Conservation (phyloP, 2,329 filamentous ascomycete genomes). For the Periconia sp. region DNA sequence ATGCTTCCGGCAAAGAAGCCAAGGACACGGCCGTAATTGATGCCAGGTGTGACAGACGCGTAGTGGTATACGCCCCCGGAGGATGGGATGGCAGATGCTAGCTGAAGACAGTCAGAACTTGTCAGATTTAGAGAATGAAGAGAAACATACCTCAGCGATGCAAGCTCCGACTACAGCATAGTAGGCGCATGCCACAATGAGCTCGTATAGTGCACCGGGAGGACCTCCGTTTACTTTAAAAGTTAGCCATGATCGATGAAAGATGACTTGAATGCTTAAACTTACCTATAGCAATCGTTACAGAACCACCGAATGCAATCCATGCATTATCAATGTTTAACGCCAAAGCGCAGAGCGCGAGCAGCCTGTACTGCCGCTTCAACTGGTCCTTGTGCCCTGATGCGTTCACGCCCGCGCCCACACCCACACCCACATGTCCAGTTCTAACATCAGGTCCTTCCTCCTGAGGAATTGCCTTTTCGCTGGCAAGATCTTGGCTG, state of each 20-base stretch:
- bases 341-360: conserved; percentile 62
- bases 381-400: conserved; percentile 70
- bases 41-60: conserved; percentile 20
- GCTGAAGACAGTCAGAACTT: conserved; percentile 3
- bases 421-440: conserved; percentile 2
- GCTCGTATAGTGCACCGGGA: conserved; percentile 24
- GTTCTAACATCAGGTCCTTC: background rate
- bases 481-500: background rate
- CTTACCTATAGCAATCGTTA: conserved; percentile 60
- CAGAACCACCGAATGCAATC: conserved; percentile 67
- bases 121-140: background rate
- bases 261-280: background rate
- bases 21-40: conserved; percentile 18
- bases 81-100: conserved; percentile 24
- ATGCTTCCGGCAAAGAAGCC: conserved; percentile 23
- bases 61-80: conserved; percentile 25
- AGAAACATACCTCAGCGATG: conserved; percentile 20
- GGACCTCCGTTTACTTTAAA: conserved; percentile 20
- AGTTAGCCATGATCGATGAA: conserved; percentile 1
- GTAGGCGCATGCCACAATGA: conserved; percentile 22
- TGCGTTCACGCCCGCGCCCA: conserved; percentile 66
- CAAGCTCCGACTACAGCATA: conserved; percentile 22
- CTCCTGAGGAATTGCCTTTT: background rate
- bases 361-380: conserved; percentile 65
- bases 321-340: conserved; percentile 68